Evolutionary conservation across 1,284 basidiomycete genomes (phyloP), one percentile per base, ranked within the genome.

Genomic region (Moniliophthora roreri): DNA sequence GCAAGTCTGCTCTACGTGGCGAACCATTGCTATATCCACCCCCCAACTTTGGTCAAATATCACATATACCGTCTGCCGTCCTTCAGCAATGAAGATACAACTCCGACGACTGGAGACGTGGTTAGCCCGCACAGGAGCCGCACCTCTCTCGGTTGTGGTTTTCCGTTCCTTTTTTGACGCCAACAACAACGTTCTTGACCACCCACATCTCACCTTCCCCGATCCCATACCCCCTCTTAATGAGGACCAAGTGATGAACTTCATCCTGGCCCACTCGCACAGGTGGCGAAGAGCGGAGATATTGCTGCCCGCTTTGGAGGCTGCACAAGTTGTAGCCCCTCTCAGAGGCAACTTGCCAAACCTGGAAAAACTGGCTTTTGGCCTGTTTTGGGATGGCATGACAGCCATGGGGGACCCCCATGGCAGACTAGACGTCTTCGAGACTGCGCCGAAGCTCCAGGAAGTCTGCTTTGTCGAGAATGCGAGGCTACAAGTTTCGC

Each of bases 61-160:
- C 11, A 32, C 44, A 7, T 46, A 46, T n/a, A 46, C 44, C 21
- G 44, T 46, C 9, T 46, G 44, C 24, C 44, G 44, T 18, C 44
- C 44, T 10, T 46, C 44, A 26, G 44, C 44, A 7, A 28, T 26
- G 13, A 46, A 46, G 24, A 16, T 13, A 15, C 44, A 46, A 18
- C 16, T 46, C 23, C 44, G 28, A 28, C 23, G 26, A 18, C 26
- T 46, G 44, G 24, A 46, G 28, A 46, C 44, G n/a, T 46, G 44
- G 44, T 18, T 46, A 13, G 24, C 44, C 11, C 5, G 44, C 8
- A 28, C 44, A 10, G 44, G 44, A 13, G 24, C 24, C 24, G 28
- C 44, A 10, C 44, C 44, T 15, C 44, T 46, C 44, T 46, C 44
- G 11, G 44, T 46, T 4, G 44, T 46, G 23, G 28, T 46, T n/a